Evolutionary conservation across 345 rosid genomes (phyloP).

Genomic region (Cochlearia excelsa): DNA sequence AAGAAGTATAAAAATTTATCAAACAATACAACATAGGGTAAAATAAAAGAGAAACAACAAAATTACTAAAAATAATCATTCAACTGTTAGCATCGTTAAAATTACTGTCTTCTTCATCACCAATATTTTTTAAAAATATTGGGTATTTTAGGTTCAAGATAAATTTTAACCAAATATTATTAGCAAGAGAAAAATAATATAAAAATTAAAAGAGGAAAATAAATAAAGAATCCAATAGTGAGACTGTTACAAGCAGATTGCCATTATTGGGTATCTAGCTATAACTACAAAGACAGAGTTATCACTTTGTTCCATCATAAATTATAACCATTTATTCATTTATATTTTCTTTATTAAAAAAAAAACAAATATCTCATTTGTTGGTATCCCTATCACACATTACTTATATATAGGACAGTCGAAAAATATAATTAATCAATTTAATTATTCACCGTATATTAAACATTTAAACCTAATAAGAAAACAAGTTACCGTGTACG

Average conservation of each 20-base stretch:
- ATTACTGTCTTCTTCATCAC: too few relatives aligned
- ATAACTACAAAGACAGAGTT: slow-evolving; percentile 15
- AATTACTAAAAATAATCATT: too few relatives aligned
- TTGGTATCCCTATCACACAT: neutral
- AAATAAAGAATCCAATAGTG: slow-evolving; percentile 12
- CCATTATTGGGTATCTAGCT: slow-evolving; percentile 30
- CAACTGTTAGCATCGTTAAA: neutral
- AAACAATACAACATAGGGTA: too few relatives aligned
- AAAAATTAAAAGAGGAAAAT: neutral
- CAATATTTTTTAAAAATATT: too few relatives aligned
- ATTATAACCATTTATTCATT: slow-evolving; percentile 2
- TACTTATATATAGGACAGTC: slow-evolving; percentile 14
- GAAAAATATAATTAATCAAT: neutral
- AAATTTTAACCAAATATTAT: too few relatives aligned
- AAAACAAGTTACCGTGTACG: slow-evolving; percentile 19
- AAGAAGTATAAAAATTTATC: too few relatives aligned
- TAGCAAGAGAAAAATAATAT: neutral
- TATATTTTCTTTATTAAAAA: neutral
- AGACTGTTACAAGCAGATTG: slow-evolving; percentile 21
- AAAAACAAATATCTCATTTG: neutral
- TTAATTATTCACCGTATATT: neutral
- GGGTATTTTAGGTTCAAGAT: too few relatives aligned
- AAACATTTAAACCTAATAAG: neutral
- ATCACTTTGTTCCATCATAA: slow-evolving; percentile 30
- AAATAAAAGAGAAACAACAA: too few relatives aligned